Evolutionary conservation across 2,329 filamentous ascomycete genomes (phyloP), one percentile per base, ranked within the genome.

Genomic region (Neonectria ditissima): DNA sequence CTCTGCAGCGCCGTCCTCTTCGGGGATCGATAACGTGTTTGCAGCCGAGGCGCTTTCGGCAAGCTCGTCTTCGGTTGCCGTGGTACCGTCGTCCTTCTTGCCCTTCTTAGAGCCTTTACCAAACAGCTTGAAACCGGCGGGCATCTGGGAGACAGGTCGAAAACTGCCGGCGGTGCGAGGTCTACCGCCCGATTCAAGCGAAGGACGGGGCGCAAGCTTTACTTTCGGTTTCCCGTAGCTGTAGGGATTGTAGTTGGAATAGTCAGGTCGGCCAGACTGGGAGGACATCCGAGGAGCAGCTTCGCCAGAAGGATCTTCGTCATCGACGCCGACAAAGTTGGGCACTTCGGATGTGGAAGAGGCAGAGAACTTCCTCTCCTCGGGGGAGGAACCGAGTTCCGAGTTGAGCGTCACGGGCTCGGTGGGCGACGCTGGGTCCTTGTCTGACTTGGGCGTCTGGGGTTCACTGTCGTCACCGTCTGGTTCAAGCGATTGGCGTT

Each of bases 191-290:
- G 86, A 82, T 65, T 93, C 90, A 44, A 89, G 76, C 3, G 93
- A 95, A 26, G 94, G 94, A 48, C 95, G 87, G 10, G 96, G 95
- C 1, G 90, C 96, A 45, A 97, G 87, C 79, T 97, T 97, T 59
- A 97, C 90, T 77, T 97, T 97, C 45, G 91, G 91, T 73, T 92
- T 93, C 71, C 82, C 80, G 69, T 83, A 84, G 43, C 79, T 76
- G 67, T 87, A 86, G 13, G 83, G 80, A 24, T 80, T 77, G 63
- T 83, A 83, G 67, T 78, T 81, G 73, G 84, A 84, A 34, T 84
- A 71, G 11, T 89, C 87, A 6, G 81, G 78, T 47, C 84, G 81
- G 24, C 81, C 77, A 13, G 85, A 84, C 70, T 88, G 86, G 1
- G 83, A 84, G 5, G 86, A 87, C 68, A 83, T 69, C 58, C 84